phyloP scores from a whole-genome alignment of 768 basidiomycete genomes.

The Exidia glandulosa region DNA sequence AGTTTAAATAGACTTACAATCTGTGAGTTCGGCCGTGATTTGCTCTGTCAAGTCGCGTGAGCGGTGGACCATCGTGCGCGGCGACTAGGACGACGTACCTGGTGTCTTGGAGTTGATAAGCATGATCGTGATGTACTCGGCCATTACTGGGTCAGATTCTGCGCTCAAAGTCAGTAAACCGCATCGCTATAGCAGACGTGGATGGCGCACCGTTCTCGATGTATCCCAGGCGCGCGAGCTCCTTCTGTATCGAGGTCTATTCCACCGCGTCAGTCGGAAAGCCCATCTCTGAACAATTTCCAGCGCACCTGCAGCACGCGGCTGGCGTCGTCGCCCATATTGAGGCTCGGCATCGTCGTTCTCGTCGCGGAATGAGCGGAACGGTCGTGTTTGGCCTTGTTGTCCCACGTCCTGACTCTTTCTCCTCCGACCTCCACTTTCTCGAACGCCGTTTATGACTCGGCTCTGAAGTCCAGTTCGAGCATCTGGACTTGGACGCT shows the following conservation, averaged over 20 bases:
- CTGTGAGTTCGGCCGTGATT: constrained; percentile 81
- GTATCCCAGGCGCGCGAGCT: constrained; percentile 7
- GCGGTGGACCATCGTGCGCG: neutral
- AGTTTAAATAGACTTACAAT: constrained; percentile 35
- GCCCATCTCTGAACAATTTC: neutral
- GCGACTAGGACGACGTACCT: constrained; percentile 25
- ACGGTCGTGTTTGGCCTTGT: neutral
- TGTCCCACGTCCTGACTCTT: neutral
- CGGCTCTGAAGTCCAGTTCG: no score
- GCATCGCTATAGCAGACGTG: neutral
- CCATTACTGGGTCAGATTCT: constrained; percentile 66
- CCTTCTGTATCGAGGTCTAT: constrained; percentile 10
- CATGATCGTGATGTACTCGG: constrained; percentile 93
- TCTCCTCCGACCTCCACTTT: neutral
- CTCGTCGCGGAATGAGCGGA: neutral
- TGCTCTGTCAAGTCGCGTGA: constrained; percentile 39
- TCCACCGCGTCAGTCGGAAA: neutral
- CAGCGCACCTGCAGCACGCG: neutral
- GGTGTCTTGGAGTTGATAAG: constrained; percentile 84
- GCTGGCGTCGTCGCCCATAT: neutral
- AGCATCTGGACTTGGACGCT: no score
- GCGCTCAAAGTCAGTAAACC: no score
- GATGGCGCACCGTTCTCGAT: neutral
- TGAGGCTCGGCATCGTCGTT: neutral
- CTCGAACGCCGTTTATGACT: no score